Conservation (phyloP, 2,329 filamentous ascomycete species). For the Coniochaeta sp. region DNA sequence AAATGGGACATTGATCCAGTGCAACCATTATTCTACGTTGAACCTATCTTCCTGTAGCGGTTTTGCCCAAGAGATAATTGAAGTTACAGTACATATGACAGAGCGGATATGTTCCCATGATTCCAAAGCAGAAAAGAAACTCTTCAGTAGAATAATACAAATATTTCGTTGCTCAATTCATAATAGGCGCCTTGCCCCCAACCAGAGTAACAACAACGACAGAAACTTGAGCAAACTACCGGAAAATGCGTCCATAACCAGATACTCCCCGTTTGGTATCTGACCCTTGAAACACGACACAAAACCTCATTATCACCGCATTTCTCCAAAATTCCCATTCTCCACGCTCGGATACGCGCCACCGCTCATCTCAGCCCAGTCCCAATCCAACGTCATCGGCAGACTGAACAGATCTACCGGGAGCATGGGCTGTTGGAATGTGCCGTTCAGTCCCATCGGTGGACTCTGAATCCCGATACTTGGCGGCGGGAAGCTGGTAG, state of each 20-base stretch:
- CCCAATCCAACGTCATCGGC: conserved; percentile 95
- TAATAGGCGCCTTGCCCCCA: not conserved
- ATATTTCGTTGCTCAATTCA: not conserved
- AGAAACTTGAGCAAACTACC: not conserved
- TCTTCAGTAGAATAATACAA: no score
- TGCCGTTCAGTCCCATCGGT: conserved; percentile 18
- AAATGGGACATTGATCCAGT: no score
- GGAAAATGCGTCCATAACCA: not conserved
- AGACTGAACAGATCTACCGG: conserved; percentile 93
- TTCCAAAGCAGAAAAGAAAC: no score
- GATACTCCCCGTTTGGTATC: not conserved
- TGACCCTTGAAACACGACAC: not conserved
- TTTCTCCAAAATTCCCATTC: conserved; percentile 44
- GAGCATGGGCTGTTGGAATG: conserved; percentile 78
- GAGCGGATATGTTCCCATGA: not conserved
- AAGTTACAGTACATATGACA: not conserved
- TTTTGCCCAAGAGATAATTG: not conserved
- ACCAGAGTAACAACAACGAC: not conserved
- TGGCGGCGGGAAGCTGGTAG: conserved; percentile 8
- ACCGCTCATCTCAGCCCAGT: conserved; percentile 62
- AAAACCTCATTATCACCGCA: not conserved
- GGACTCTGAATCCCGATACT: conserved; percentile 26
- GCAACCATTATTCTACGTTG: no score
- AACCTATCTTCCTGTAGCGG: no score
- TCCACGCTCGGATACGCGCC: conserved; percentile 57